phyloP scores from a whole-genome alignment of 176 grass and related monocot species.

The Oryza meridionalis region DNA sequence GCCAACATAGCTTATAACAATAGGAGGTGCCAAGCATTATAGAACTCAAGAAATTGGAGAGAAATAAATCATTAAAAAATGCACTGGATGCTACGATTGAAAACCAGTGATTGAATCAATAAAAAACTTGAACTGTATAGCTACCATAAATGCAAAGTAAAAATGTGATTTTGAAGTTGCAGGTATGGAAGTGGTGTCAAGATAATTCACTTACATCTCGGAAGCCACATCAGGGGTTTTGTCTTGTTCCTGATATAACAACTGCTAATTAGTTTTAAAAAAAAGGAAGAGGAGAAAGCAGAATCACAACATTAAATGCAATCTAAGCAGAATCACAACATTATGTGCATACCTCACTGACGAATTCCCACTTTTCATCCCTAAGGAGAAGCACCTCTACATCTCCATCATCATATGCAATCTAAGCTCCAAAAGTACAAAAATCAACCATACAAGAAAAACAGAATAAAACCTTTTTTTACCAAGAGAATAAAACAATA shows the following conservation, averaged over 20 bases:
- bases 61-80: conserved; percentile 23
- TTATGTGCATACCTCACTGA: conserved; percentile 46
- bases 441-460: conserved; percentile 26
- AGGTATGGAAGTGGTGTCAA: not conserved
- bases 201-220: conserved; percentile 46
- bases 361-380: conserved; percentile 77
- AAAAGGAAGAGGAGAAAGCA: not conserved
- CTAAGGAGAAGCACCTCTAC: conserved; percentile 72
- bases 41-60: not conserved
- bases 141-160: conserved; percentile 6
- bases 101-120: conserved; percentile 30
- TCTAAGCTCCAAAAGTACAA: conserved; percentile 48
- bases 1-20: not conserved
- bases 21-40: not conserved
- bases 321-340: not conserved
- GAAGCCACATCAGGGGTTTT: conserved; percentile 43
- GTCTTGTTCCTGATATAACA: conserved; percentile 45
- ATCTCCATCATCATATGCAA: conserved; percentile 93
- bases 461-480: not conserved
- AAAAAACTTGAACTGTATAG: conserved; percentile 21
- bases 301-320: not conserved
- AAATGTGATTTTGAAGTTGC: conserved; percentile 4
- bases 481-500: not conserved
- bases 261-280: conserved; percentile 26
- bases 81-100: not conserved